Base-by-base conservation (phyloP, 495 filamentous ascomycete species). In the Penicillium cosmopolitanum region DNA sequence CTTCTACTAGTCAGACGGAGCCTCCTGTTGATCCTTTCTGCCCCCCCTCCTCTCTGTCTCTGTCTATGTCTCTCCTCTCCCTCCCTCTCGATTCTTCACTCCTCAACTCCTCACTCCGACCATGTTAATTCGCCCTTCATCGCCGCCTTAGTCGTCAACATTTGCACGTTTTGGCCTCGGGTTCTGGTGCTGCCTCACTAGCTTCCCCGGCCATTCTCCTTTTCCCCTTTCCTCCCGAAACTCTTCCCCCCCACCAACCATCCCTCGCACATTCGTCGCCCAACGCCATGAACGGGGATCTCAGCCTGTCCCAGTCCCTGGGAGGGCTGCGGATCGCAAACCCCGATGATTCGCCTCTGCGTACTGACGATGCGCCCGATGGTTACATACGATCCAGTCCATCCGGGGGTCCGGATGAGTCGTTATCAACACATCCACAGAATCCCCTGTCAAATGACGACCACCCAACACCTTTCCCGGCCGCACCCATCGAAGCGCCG, bases 271-370 rank as follows among this genome's bases (percentile, higher is more conserved):
- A 44, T 21, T 51, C 53, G n/a, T 55, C 57, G 57, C 25, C 40
- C 44, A 47, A 33, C 64, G 75, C 66, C 69, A 97, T 97, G 94
- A 90, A 94, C 71, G 90, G 90, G 68, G 94, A 97, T 75, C 76
- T 97, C 64, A 97, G 91, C 72, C 85, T 98, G 51, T 96, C 95
- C 55, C 90, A 92, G 75, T 89, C 92, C 58, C 82, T 99, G 62
- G 96, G 96, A 53, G 96, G 96, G 64, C 80, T 99, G 73, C 90
- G 95, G 64, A 98, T 98, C 68, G 96, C 96, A 60, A 99, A 99
- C 73, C 95, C 96, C 43, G 94, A 97, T 80, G 87, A 95, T 73
- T 83, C 84, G 50, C 86, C 89, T 33, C 80, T 89, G 42, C 76
- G 80, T 43, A 76, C 85, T n/a, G 76, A 76, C 60, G 78, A 84